phyloP scores from a whole-genome alignment of 1,139 yeast genomes.

The Pichia sp. region DNA sequence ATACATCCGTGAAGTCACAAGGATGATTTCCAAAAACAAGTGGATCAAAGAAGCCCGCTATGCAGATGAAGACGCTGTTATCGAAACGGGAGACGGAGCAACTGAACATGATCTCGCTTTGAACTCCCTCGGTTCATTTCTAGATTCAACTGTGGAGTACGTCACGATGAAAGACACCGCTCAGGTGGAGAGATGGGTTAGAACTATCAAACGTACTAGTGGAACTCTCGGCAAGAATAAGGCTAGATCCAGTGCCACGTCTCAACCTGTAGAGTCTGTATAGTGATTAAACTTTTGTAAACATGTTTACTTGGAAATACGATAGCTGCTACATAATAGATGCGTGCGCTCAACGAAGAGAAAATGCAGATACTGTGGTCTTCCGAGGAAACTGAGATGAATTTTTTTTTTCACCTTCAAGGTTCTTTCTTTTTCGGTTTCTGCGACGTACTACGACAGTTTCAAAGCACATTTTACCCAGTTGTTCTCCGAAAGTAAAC shows the following conservation, averaged over 20 bases:
- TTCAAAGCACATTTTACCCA: too few species aligned
- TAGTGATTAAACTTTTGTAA: neutral
- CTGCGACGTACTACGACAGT: too few species aligned
- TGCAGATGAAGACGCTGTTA: constrained; percentile 7
- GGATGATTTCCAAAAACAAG: constrained; percentile 15
- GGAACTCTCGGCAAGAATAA: neutral
- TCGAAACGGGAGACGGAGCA: neutral
- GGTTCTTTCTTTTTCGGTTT: neutral
- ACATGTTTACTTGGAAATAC: too few species aligned
- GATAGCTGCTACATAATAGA: neutral
- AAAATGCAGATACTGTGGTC: neutral
- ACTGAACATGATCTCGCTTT: constrained; percentile 6
- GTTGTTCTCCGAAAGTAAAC: neutral
- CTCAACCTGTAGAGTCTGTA: neutral
- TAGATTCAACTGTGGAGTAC: constrained; percentile 12
- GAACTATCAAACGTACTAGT: constrained; percentile 2
- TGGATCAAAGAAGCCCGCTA: constrained; percentile 22
- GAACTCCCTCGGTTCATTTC: constrained; percentile 14
- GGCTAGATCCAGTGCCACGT: neutral
- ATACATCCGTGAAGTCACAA: constrained; percentile 16
- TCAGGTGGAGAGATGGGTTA: constrained; percentile 11
- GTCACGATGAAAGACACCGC: constrained; percentile 6
- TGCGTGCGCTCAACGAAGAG: neutral
- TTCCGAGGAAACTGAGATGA: neutral
- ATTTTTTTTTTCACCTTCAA: neutral